These are phyloP conservation scores for Solanum bulbocastanum DNA, from an alignment of 257 asterid species.

Conservation along the genomic window DNA sequence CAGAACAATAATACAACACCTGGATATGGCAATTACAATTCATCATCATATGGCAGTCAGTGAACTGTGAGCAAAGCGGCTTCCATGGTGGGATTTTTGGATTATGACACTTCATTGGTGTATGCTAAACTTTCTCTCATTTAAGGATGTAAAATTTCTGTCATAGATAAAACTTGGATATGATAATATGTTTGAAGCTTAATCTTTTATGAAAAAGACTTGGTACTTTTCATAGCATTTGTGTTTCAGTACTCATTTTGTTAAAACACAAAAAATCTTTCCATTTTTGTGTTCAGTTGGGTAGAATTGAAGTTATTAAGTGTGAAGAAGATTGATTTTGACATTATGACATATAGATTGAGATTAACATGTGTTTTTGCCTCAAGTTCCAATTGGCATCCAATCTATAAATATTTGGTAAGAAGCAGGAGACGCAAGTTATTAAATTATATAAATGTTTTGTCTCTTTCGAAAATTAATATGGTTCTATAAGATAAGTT, in stretches of 20 bases:
- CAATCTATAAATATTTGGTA: not conserved
- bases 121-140: not conserved
- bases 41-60: constrained; percentile 1
- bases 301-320: not conserved
- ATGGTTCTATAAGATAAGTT: not conserved
- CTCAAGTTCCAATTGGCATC: not conserved
- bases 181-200: not conserved
- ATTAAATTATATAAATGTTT: not conserved
- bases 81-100: not conserved
- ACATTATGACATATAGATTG: not conserved
- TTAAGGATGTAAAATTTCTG: not conserved
- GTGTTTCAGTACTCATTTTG: not conserved
- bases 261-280: not conserved
- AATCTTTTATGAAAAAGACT: not conserved
- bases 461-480: not conserved
- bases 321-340: not conserved
- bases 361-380: not conserved
- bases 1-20: constrained; percentile 4
- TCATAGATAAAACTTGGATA: not conserved
- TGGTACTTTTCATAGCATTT: not conserved
- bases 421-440: not conserved
- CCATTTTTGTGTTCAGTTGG: not conserved
- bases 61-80: not conserved
- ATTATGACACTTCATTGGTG: not conserved
- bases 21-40: constrained; percentile 5